Evolutionary conservation across 306 rosid genomes (phyloP).

Genomic region (Bauhinia variegata): DNA sequence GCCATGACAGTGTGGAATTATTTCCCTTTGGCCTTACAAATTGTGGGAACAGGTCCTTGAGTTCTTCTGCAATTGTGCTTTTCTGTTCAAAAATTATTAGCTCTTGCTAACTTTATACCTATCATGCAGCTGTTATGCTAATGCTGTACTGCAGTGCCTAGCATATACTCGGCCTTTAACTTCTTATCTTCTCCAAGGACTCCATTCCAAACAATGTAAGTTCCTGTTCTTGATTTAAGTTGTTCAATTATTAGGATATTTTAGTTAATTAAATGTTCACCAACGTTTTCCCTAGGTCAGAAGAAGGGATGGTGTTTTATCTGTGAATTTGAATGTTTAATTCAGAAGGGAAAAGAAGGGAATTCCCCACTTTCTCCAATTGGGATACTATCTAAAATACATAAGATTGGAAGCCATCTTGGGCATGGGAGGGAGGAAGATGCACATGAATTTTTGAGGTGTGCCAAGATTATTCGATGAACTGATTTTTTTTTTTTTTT

Average conservation of each 20-base stretch:
- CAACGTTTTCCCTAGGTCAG: slow-evolving; percentile 51
- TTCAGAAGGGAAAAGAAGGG: slow-evolving; percentile 76
- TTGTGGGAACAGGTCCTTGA: slow-evolving; percentile 75
- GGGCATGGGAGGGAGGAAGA: slow-evolving; percentile 85
- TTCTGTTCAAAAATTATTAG: background rate
- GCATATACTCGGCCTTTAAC: slow-evolving; percentile 76
- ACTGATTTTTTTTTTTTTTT: slow-evolving; percentile 24
- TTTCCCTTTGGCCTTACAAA: slow-evolving; percentile 75
- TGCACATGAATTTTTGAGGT: slow-evolving; percentile 90
- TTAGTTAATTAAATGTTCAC: slow-evolving; percentile 36
- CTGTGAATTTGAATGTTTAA: slow-evolving; percentile 74
- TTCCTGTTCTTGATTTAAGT: slow-evolving; percentile 39
- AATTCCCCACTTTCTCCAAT: slow-evolving; percentile 70
- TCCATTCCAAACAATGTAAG: slow-evolving; percentile 72
- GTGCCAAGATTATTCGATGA: slow-evolving; percentile 42
- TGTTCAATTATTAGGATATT: slow-evolving; percentile 21
- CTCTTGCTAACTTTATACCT: slow-evolving; percentile 36
- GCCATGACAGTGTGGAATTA: slow-evolving; percentile 59
- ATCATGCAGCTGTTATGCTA: slow-evolving; percentile 82
- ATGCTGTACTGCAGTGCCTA: slow-evolving; percentile 84
- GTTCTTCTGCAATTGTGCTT: slow-evolving; percentile 18
- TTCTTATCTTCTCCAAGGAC: slow-evolving; percentile 67
- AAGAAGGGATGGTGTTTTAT: slow-evolving; percentile 86
- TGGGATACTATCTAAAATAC: slow-evolving; percentile 74
- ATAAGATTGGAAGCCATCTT: slow-evolving; percentile 78